phyloP scores from a whole-genome alignment of 352 stramenopile species.

The Phytophthora litchii region DNA sequence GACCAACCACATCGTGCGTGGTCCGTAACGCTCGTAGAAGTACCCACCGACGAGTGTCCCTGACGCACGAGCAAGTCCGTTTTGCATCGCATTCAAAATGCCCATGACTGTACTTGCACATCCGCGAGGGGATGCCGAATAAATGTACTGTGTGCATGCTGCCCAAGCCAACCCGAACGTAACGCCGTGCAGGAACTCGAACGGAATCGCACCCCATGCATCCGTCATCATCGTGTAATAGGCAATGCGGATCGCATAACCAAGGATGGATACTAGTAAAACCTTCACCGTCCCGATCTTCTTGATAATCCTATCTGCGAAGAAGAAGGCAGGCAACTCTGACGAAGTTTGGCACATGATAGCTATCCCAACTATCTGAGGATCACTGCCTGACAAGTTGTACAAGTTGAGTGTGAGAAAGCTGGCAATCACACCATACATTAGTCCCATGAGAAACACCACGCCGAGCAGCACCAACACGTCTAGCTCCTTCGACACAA shows the following conservation, averaged over 20 bases:
- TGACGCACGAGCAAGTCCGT: slow-evolving; percentile 44
- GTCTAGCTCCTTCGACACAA: slow-evolving; percentile 46
- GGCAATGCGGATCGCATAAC: slow-evolving; percentile 48
- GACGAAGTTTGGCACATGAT: slow-evolving; percentile 52
- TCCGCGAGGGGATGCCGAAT: slow-evolving; percentile 36
- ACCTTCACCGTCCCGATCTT: slow-evolving; percentile 44
- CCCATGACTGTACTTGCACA: slow-evolving; percentile 56
- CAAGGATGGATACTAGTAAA: slow-evolving; percentile 44
- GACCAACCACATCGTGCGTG: slow-evolving; percentile 51
- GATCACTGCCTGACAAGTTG: slow-evolving; percentile 45
- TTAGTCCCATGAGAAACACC: slow-evolving; percentile 73
- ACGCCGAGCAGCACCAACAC: slow-evolving; percentile 61
- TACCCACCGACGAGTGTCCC: slow-evolving; percentile 54
- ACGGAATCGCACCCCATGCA: slow-evolving; percentile 50
- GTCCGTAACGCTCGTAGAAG: slow-evolving; percentile 56
- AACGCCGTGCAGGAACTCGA: slow-evolving; percentile 57
- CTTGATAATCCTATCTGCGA: slow-evolving; percentile 48
- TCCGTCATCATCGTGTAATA: slow-evolving; percentile 57
- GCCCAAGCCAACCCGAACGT: slow-evolving; percentile 54
- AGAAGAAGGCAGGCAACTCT: slow-evolving; percentile 63
- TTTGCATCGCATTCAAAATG: slow-evolving; percentile 54
- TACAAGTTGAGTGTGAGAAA: slow-evolving; percentile 68
- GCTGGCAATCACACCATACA: slow-evolving; percentile 70
- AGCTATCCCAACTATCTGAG: slow-evolving; percentile 49
- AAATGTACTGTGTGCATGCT: slow-evolving; percentile 56